phyloP scores from a whole-genome alignment of 306 rosid genomes.

The Sechiopsis laciniata region DNA sequence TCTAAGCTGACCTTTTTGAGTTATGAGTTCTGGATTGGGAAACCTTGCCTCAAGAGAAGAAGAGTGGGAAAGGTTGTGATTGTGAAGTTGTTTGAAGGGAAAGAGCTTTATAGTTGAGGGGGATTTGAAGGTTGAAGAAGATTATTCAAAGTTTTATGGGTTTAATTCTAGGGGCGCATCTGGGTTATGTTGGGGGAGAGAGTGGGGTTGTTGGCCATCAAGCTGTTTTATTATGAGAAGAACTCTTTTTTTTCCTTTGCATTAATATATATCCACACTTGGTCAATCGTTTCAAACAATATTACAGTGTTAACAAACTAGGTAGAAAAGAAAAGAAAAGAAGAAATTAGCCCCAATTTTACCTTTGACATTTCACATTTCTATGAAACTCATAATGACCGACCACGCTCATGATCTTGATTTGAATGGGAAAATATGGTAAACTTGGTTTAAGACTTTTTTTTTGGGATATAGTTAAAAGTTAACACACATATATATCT shows the following conservation, averaged over 20 bases:
- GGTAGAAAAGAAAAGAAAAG: background rate
- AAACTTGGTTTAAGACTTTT: background rate
- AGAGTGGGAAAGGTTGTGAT: background rate
- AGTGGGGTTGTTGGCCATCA: conserved; percentile 30
- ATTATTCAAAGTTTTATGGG: conserved; percentile 29
- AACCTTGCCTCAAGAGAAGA: too few relatives aligned
- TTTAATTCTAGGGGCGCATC: conserved; percentile 47
- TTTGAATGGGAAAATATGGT: background rate
- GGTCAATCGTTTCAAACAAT: conserved; percentile 16
- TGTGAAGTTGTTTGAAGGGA: conserved; percentile 9
- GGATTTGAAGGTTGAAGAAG: background rate
- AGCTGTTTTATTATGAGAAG: background rate
- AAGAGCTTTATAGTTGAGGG: conserved; percentile 4
- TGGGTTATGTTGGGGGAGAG: conserved; percentile 27
- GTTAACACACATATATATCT: too few relatives aligned
- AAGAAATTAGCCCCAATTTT: background rate
- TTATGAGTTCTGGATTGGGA: background rate
- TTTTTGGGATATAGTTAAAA: background rate
- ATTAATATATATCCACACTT: conserved; percentile 2
- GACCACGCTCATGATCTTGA: background rate
- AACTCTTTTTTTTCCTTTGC: background rate
- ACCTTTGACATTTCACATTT: background rate
- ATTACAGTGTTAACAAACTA: background rate
- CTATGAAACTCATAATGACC: background rate
- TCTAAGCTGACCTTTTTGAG: background rate